Base-by-base conservation (phyloP, 2,329 filamentous ascomycete genomes). In the Fulvia fulva region DNA sequence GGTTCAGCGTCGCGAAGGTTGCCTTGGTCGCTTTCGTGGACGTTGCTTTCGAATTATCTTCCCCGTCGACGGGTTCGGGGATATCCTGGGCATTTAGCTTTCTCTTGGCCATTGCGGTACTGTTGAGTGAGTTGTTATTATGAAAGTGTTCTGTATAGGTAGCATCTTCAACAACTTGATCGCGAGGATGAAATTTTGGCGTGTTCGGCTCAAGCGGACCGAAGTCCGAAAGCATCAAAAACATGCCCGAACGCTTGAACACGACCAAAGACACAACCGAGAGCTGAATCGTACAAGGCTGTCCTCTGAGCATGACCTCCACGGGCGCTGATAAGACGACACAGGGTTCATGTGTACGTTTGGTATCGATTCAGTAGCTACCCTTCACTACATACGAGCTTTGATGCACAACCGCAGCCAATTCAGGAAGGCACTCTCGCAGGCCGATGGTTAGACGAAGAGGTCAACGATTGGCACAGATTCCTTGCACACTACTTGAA, bases 1-100 rank as follows among this genome's bases (percentile, higher is more conserved):
- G 85, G 62, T 86, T 86, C 61, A 97, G 82, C 57, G 85, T 83
- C 63, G 87, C 81, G 71, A 97, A 99, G 3, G 85, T 85, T 53
- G 77, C 16, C 14, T 60, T 62, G 5, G 56, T 26, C 53, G 77
- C 19, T 11, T 60, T 62, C 3, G 56, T 28, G 9, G 61, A n/a
- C 14, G 49, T 25, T 22, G 32, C n/a, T 47, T 57, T 52, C n/a
- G 26, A 53, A 43, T 30, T n/a, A 7, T 59, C 53, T 23, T 45
- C 50, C 19, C 51, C 43, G 26, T 37, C 52, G 1, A 49, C 53
- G 2, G 64, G 57, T 63, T 79, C 76, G 1, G 78, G 78, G 1
- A 77, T 73, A 56, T 79, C 75, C 45, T 76, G 66, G n/a, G 76
- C 75, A 64, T 80, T 78, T 59, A 80, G 68, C 68, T 81, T 81